Conservation (phyloP, 345 rosid species). For the Sonneratia caseolaris region DNA sequence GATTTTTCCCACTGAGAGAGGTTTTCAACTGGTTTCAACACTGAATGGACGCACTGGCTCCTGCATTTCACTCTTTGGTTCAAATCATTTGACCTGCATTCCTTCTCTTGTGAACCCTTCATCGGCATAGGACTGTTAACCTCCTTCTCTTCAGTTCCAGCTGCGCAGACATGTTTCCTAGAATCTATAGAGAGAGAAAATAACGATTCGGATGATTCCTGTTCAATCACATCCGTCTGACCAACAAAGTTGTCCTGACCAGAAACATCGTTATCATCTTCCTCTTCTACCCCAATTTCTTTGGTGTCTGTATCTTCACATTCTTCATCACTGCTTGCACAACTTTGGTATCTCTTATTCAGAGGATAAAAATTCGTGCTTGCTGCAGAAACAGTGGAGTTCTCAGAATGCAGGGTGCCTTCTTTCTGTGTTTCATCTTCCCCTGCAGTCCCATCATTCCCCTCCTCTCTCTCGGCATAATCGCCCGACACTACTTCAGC, state of each 20-base stretch:
- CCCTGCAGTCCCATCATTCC: conserved; percentile 9
- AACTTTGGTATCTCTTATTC: conserved; percentile 21
- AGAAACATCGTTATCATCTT: conserved; percentile 5
- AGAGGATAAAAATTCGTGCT: conserved; percentile 8
- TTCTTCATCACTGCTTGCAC: conserved; percentile 19
- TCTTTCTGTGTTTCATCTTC: conserved; percentile 12
- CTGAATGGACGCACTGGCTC: conserved; percentile 25
- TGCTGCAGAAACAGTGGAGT: background rate
- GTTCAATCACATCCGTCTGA: conserved; percentile 14
- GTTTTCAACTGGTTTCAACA: conserved; percentile 47
- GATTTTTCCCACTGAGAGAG: conserved; percentile 29
- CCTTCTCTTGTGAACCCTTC: conserved; percentile 6
- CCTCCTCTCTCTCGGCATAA: conserved; percentile 6
- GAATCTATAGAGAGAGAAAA: conserved; percentile 56
- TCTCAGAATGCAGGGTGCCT: background rate
- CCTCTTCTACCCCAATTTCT: background rate
- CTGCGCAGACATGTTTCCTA: conserved; percentile 22
- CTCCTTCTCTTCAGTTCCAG: conserved; percentile 26
- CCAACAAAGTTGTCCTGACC: background rate
- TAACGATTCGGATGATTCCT: conserved; percentile 55
- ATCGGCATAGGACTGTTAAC: conserved; percentile 28
- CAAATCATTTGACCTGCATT: conserved; percentile 13
- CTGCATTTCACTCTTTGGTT: conserved; percentile 15
- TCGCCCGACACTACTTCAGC: conserved; percentile 11
- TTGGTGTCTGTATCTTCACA: conserved; percentile 13